A percentile compares a stretch with the other conserved stretches of the same genome.
These are phyloP conservation scores for Gossypium schwendimanii DNA, from an alignment of 441 rosid genomes.

Conservation along the genomic window DNA sequence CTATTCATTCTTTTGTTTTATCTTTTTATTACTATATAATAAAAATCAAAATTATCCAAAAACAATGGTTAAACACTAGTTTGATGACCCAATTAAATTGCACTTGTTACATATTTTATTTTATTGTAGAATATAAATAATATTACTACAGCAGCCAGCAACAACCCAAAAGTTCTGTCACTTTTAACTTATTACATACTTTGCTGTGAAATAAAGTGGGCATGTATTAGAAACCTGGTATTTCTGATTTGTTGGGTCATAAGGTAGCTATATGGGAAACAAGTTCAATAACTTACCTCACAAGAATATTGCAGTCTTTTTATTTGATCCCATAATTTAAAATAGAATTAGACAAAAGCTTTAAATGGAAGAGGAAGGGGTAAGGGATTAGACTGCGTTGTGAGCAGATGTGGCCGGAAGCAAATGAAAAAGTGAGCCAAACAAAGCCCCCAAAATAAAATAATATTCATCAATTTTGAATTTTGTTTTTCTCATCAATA, in stretches of 20 bases:
- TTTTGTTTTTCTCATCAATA: not conserved
- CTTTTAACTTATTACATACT: not conserved
- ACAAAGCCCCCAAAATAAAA: not conserved
- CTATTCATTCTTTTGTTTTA: too few relatives aligned
- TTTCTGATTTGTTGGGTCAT: too few relatives aligned
- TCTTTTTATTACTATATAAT: not conserved
- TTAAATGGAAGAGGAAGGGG: too few relatives aligned
- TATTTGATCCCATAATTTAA: too few relatives aligned
- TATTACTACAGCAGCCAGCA: not conserved
- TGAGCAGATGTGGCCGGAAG: conserved; percentile 25
- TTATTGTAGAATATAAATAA: not conserved
- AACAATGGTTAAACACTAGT: not conserved
- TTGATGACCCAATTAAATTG: not conserved
- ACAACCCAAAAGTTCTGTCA: not conserved
- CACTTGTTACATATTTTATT: not conserved
- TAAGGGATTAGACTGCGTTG: not conserved
- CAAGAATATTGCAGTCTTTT: too few relatives aligned
- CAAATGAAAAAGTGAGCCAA: not conserved
- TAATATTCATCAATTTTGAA: not conserved
- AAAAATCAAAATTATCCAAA: not conserved
- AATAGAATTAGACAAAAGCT: too few relatives aligned
- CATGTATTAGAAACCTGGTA: too few relatives aligned
- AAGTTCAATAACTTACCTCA: too few relatives aligned
- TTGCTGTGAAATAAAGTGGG: too few relatives aligned
- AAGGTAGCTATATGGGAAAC: too few relatives aligned